These are phyloP conservation scores for Camillea tinctor DNA, from an alignment of 2,329 filamentous ascomycete genomes.

Conservation along the genomic window DNA sequence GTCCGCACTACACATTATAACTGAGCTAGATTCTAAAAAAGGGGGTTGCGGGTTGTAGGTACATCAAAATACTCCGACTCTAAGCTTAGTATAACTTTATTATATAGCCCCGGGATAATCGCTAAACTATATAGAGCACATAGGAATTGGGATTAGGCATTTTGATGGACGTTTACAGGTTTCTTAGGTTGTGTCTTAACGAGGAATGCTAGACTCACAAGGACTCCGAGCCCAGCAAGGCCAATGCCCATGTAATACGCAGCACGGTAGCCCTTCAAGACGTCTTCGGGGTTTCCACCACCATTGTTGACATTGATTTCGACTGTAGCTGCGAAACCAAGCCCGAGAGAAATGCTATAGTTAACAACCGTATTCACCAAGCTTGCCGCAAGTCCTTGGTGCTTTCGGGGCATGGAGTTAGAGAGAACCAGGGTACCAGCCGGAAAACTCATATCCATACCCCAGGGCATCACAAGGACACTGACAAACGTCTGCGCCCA, in stretches of 20 bases:
- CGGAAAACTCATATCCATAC: conserved; percentile 58
- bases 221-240: conserved; percentile 35
- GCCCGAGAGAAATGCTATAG: conserved; percentile 54
- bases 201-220: conserved; percentile 34
- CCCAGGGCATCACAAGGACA: conserved; percentile 45
- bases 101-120: too few relatives aligned
- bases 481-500: conserved; percentile 54
- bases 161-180: background rate
- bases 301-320: conserved; percentile 47
- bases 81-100: too few relatives aligned
- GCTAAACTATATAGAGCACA: background rate
- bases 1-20: too few relatives aligned
- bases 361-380: conserved; percentile 57
- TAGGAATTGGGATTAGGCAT: background rate
- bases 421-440: conserved; percentile 51
- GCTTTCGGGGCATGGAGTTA: conserved; percentile 34
- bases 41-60: too few relatives aligned
- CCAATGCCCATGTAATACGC: conserved; percentile 44
- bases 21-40: too few relatives aligned
- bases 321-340: conserved; percentile 55
- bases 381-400: conserved; percentile 36
- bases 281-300: conserved; percentile 46
- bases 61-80: too few relatives aligned
- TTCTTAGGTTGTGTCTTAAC: conserved; percentile 9
- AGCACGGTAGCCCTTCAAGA: conserved; percentile 36